Percentiles rank a stretch among this genome's conserved stretches.
phyloP scores from a whole-genome alignment of 768 basidiomycete species.

The Lyophyllum shimeji region DNA sequence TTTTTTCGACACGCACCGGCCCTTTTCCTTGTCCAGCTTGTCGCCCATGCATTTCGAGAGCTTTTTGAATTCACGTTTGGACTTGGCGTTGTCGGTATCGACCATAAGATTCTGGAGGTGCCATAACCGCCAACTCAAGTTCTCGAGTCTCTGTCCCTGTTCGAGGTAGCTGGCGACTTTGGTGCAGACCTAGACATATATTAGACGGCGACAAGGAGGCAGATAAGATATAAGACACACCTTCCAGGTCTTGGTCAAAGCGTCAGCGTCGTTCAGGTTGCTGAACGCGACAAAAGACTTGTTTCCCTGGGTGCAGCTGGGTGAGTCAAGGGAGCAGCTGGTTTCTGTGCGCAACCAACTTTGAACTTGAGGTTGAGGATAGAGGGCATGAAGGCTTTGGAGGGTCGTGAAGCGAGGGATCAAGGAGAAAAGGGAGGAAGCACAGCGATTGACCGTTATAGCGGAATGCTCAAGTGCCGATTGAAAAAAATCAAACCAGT shows the following conservation, averaged over 20 bases:
- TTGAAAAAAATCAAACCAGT: slow-evolving; percentile 18
- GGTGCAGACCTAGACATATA: slow-evolving; percentile 68
- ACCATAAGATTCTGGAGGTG: slow-evolving; percentile 91
- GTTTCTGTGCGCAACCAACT: slow-evolving; percentile 35
- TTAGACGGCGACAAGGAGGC: neutral
- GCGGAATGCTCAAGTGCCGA: slow-evolving; percentile 16
- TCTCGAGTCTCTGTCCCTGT: slow-evolving; percentile 89
- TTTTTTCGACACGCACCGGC: slow-evolving; percentile 54
- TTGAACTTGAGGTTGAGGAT: slow-evolving; percentile 89
- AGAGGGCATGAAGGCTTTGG: slow-evolving; percentile 57
- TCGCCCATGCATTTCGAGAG: slow-evolving; percentile 88
- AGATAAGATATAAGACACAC: slow-evolving; percentile 33
- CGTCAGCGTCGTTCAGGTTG: slow-evolving; percentile 81
- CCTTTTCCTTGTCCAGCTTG: slow-evolving; percentile 92
- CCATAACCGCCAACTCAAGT: slow-evolving; percentile 91
- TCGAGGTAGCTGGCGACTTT: slow-evolving; percentile 91
- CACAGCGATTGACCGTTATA: slow-evolving; percentile 10
- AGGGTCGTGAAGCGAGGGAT: slow-evolving; percentile 13
- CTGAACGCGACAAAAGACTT: slow-evolving; percentile 94
- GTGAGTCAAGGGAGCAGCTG: neutral
- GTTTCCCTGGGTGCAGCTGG: slow-evolving; percentile 65
- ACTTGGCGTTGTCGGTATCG: slow-evolving; percentile 86
- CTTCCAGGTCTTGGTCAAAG: slow-evolving; percentile 91
- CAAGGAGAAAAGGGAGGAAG: slow-evolving; percentile 11
- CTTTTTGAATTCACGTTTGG: slow-evolving; percentile 88